Evolutionary conservation across 305 asterid species (phyloP), one percentile per base, ranked within the genome.

Genomic region (Rubia occidens): DNA sequence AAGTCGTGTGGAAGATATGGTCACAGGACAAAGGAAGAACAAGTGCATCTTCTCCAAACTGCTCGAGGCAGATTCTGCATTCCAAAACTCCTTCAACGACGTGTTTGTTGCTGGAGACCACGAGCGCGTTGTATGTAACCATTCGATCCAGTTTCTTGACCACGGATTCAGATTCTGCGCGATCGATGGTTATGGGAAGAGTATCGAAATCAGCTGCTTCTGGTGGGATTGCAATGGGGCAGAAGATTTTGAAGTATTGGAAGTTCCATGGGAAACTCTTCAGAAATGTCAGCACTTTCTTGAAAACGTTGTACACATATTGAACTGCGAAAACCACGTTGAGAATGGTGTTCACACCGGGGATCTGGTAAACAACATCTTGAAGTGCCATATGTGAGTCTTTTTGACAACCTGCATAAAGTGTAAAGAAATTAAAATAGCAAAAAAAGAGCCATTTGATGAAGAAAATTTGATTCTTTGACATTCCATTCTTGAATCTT

Each of bases 1-100:
- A 74, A 1, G 55, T 13, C n/a, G 60, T 21, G 18, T 74, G 74
- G 59, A 61, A 74, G 11, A 68, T 53, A 69, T 74, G 78, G 1
- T 70, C 60, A n/a, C 78, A 74, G 44, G 59, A 54, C 47, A 74
- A 39, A 4, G 42, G 47, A 15, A 49, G 20, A 42, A 68, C 58
- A 56, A 20, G 11, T 32, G 70, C 42, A 8, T 74, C 70, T 35
- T 39, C 51, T 44, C 55, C 64, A 5, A 68, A 74, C 20, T 42
- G 42, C 5, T 21, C 10, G 5, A 68, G 24, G 66, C 74, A 74
- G 64, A 74, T 72, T 21, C 65, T 21, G 65, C 78, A 74, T 18
- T 55, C 32, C 4, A 6, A 2, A 18, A 6, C 61, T 8, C 60
- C 8, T 45, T 74, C 70, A 11, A 10, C 11, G 26, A 10, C 32